Evolutionary conservation across 2,329 filamentous ascomycete genomes (phyloP).

Genomic region (Camillea tinctor): DNA sequence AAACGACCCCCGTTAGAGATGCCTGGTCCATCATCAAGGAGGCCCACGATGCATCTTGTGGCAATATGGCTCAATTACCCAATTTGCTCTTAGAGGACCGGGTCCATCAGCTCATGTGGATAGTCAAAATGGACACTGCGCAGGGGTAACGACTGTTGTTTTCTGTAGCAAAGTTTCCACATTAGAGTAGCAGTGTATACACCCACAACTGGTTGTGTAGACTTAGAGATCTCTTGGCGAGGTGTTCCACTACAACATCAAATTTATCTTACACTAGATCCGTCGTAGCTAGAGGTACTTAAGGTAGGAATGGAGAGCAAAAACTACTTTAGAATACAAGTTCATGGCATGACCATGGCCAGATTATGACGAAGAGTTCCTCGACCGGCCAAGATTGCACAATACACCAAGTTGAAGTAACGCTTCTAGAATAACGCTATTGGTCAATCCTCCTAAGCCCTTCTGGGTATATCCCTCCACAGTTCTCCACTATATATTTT

Average conservation of each 20-base stretch:
- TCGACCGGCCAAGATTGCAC: not conserved
- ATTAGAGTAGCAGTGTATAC: not conserved
- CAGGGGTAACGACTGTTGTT: not conserved
- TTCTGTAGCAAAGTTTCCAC: not conserved
- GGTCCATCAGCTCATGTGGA: not conserved
- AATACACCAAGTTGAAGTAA: not conserved
- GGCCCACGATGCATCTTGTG: not conserved
- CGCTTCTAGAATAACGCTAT: no score
- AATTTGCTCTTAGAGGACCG: not conserved
- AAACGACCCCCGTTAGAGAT: not conserved
- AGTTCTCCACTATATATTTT: no score
- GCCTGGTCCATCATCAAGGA: not conserved
- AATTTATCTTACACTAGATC: not conserved
- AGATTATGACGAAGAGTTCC: not conserved
- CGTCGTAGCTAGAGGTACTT: not conserved
- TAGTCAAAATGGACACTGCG: not conserved
- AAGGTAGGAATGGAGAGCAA: not conserved
- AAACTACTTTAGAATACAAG: not conserved
- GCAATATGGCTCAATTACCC: not conserved
- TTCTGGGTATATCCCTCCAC: no score
- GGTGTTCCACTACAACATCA: not conserved
- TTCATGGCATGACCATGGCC: not conserved
- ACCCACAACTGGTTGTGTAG: not conserved
- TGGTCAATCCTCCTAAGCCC: no score
- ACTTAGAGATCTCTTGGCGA: not conserved